A percentile compares a stretch with the other conserved stretches of the same genome.
phyloP scores from a whole-genome alignment of 2,329 filamentous ascomycete genomes.

The Fusarium nygamai region DNA sequence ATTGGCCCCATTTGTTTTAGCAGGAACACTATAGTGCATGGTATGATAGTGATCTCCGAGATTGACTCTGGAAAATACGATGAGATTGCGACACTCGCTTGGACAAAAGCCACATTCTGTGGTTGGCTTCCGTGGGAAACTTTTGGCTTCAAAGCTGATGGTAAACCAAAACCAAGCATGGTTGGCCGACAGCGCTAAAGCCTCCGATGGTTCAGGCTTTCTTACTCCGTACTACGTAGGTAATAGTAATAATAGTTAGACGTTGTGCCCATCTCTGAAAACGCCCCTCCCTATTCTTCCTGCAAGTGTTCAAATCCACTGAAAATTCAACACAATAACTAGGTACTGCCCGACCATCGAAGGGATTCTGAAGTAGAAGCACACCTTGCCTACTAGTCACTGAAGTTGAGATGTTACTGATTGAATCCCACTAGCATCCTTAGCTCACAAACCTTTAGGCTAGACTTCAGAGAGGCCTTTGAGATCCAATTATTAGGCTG shows the following conservation, averaged over 20 bases:
- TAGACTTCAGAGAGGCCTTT: conserved; percentile 33
- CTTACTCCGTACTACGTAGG: conserved; percentile 15
- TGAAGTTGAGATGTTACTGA: conserved; percentile 3
- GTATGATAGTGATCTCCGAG: conserved; percentile 32
- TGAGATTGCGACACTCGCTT: conserved; percentile 25
- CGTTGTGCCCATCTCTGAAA: conserved; percentile 31
- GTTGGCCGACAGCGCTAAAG: conserved; percentile 37
- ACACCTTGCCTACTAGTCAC: neutral
- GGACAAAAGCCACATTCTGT: conserved; percentile 35
- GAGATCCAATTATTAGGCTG: conserved; percentile 41
- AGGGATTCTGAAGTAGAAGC: neutral
- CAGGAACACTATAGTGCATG: conserved; percentile 5
- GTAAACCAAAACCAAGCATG: conserved; percentile 12
- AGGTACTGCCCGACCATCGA: neutral
- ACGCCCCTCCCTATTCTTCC: conserved; percentile 32
- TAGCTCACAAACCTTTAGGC: conserved; percentile 31
- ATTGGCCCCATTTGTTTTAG: conserved; percentile 3
- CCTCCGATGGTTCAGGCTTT: conserved; percentile 25
- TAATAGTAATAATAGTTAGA: conserved; percentile 9
- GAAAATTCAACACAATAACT: neutral
- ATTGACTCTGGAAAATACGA: conserved; percentile 17
- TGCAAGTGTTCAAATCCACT: conserved; percentile 8
- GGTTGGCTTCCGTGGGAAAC: conserved; percentile 27
- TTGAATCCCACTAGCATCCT: conserved; percentile 19
- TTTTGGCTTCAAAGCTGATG: conserved; percentile 22